Evolutionary conservation across 345 rosid genomes (phyloP).

Genomic region (Diplotaxis tenuifolia): DNA sequence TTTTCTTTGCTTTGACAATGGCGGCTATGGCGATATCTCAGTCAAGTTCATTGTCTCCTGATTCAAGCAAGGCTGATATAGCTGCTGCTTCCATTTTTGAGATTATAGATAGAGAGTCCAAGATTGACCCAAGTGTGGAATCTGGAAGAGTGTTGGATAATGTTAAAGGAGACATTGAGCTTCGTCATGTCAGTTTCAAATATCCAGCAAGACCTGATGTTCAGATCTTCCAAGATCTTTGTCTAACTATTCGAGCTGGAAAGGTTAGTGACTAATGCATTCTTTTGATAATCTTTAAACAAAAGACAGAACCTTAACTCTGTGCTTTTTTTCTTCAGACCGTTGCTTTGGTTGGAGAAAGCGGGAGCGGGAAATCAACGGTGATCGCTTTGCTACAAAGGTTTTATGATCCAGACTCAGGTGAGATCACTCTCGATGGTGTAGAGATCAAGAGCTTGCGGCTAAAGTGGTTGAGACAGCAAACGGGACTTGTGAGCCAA

Average conservation of each 20-base stretch:
- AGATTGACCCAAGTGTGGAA: constrained; percentile 72
- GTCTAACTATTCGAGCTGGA: constrained; percentile 66
- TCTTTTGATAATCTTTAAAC: neutral
- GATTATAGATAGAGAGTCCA: constrained; percentile 62
- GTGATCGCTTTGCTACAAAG: constrained; percentile 72
- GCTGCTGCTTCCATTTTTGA: constrained; percentile 74
- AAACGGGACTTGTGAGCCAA: constrained; percentile 85
- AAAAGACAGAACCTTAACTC: constrained; percentile 1
- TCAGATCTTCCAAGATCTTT: constrained; percentile 64
- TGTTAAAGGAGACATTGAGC: constrained; percentile 70
- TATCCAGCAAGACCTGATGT: constrained; percentile 82
- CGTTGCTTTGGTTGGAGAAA: constrained; percentile 85
- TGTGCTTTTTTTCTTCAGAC: constrained; percentile 46
- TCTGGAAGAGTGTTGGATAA: constrained; percentile 51
- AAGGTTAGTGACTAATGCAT: constrained; percentile 42
- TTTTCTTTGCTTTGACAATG: constrained; percentile 74
- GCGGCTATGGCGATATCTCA: constrained; percentile 65
- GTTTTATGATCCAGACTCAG: constrained; percentile 80
- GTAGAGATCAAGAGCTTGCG: constrained; percentile 54
- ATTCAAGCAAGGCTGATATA: constrained; percentile 54
- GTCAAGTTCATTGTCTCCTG: constrained; percentile 63
- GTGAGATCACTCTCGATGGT: constrained; percentile 67
- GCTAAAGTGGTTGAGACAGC: constrained; percentile 75
- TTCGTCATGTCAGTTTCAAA: constrained; percentile 62
- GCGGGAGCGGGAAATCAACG: constrained; percentile 88